Conservation (phyloP, 495 filamentous ascomycete genomes). For the Aspergillus sparsus region DNA sequence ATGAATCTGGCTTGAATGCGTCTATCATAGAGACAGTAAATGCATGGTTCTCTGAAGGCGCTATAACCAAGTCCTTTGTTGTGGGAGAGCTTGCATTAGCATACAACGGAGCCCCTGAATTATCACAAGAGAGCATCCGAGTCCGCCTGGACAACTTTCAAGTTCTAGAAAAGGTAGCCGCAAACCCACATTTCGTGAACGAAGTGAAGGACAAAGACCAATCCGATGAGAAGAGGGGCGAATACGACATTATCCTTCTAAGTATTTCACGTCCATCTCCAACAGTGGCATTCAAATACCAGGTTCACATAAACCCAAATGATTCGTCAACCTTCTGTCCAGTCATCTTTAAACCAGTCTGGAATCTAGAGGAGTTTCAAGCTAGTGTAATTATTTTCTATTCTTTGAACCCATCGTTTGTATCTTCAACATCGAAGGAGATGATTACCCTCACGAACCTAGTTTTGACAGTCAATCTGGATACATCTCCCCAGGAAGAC, state of each 20-base stretch:
- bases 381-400: constrained; percentile 83
- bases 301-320: constrained; percentile 73
- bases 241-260: constrained; percentile 73
- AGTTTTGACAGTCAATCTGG: constrained; percentile 76
- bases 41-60: constrained; percentile 76
- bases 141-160: constrained; percentile 90
- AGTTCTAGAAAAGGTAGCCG: constrained; percentile 89
- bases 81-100: constrained; percentile 89
- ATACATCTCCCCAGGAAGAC: constrained; percentile 50
- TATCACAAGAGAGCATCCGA: constrained; percentile 51
- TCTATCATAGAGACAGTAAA: constrained; percentile 91
- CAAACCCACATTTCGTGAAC: constrained; percentile 85
- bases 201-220: constrained; percentile 46
- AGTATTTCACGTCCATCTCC: constrained; percentile 65
- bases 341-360: constrained; percentile 73
- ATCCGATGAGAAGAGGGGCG: constrained; percentile 65
- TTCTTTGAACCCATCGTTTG: constrained; percentile 75
- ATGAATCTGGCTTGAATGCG: constrained; percentile 78
- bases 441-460: constrained; percentile 76
- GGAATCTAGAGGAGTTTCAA: constrained; percentile 82
- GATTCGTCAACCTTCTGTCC: constrained; percentile 70
- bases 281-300: constrained; percentile 90
- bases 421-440: constrained; percentile 34
- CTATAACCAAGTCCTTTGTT: constrained; percentile 68
- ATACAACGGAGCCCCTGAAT: constrained; percentile 64